Base-by-base conservation (phyloP, 2,329 filamentous ascomycete species). In the Drechslerella stenobrocha region DNA sequence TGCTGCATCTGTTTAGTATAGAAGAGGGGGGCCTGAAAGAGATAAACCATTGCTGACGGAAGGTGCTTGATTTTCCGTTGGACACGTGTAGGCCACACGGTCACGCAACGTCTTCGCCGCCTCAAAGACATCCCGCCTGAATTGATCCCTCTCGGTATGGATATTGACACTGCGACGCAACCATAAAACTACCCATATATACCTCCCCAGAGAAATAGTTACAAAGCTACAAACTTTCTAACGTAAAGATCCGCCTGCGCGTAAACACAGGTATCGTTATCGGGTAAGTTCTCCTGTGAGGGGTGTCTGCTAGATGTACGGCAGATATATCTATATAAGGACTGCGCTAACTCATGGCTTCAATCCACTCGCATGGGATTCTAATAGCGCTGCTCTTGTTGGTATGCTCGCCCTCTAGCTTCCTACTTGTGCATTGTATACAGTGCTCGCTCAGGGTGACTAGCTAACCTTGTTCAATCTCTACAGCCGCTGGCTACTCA, bases 91-190 rank as follows among this genome's bases (percentile, higher is more conserved):
- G 93, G 90, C 77, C 93, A 97, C 81, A 96, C 92, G 75, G 85
- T 97, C 79, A 96, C 92, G 73, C 93, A 97, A 82, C 89, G 92
- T 77, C 82, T 98, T 75, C 88, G 91, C 77, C 87, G 85, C 77
- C 82, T 96, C 76, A 91, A 88, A 83, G 86, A 86, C 80, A 87
- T 97, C 76, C 93, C 93, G 73, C 85, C 90, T 73, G 93, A 98
- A 83, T 83, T 98, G 83, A 85, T 91, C 74, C 93, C 93, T 76
- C 87, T 98, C 74, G 91, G 91, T 95, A 86, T 78, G 84, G 80
- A 7, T 26, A 24, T 3, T 44, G 13, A 23, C 32, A 22, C 6
- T 32, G 30, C 30, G 13, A 32, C 6, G 30, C 30, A 32, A 32
- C 30, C 30, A 6, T 32, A 56, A 42, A 63, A 45, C 44, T 23